Evolutionary conservation across 441 rosid genomes (phyloP).

Genomic region (Pelargonium fulgidum): DNA sequence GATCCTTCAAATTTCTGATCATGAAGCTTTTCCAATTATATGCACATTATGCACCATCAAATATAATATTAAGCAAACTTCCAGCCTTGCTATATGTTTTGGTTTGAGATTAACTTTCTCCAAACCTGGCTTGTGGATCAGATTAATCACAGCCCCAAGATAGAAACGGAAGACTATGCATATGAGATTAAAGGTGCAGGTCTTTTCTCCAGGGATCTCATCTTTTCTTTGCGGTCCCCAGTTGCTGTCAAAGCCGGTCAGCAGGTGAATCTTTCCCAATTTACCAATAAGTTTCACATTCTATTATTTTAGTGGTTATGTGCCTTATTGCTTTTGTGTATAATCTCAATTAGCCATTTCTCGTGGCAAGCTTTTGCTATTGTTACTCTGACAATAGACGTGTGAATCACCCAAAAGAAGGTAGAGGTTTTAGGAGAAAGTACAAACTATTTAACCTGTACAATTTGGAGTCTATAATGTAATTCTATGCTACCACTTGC

Average conservation of each 20-base stretch:
- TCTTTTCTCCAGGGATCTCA: slow-evolving; percentile 75
- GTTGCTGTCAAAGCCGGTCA: slow-evolving; percentile 76
- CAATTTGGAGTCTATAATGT: no score
- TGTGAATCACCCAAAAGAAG: no score
- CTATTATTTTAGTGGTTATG: neutral
- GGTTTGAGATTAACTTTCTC: slow-evolving; percentile 22
- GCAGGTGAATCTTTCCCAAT: slow-evolving; percentile 49
- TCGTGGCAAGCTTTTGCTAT: neutral
- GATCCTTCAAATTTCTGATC: slow-evolving; percentile 1
- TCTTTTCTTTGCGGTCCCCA: slow-evolving; percentile 75
- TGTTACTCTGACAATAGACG: no score
- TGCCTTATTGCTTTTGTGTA: neutral
- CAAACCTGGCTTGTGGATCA: slow-evolving; percentile 29
- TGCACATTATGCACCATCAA: slow-evolving; percentile 5
- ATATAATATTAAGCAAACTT: slow-evolving; percentile 11
- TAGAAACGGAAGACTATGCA: slow-evolving; percentile 69
- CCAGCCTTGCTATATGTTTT: slow-evolving; percentile 11
- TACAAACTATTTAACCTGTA: neutral
- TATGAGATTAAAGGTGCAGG: slow-evolving; percentile 94
- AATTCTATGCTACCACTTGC: neutral
- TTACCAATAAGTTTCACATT: slow-evolving; percentile 13
- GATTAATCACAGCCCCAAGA: slow-evolving; percentile 78
- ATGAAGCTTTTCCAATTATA: neutral
- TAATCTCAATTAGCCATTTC: neutral
- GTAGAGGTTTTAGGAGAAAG: neutral